Evolutionary conservation across 441 rosid species (phyloP).

Genomic region (Lepidium campestre): DNA sequence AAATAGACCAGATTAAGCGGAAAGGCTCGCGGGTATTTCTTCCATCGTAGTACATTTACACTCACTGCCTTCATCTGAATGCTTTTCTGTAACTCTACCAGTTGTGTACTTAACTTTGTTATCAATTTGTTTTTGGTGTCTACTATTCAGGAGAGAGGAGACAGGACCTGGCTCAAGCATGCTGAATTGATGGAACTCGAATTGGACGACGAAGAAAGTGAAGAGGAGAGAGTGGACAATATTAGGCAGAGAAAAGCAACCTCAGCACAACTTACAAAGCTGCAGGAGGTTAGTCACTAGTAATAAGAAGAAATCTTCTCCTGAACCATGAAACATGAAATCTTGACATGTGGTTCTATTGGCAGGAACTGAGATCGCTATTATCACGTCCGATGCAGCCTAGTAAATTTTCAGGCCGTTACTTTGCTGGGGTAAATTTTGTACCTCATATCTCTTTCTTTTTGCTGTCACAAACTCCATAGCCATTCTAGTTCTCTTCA

Average conservation of each 20-base stretch:
- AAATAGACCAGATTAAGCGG: slow-evolving; percentile 69
- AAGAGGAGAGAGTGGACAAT: slow-evolving; percentile 74
- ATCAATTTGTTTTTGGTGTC: not conserved
- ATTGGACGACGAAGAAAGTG: slow-evolving; percentile 73
- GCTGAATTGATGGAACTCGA: slow-evolving; percentile 70
- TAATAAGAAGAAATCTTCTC: not conserved
- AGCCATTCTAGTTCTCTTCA: slow-evolving; percentile 2
- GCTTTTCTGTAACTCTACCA: not conserved
- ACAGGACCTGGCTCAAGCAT: slow-evolving; percentile 74
- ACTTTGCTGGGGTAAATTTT: slow-evolving; percentile 77
- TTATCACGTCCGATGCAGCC: slow-evolving; percentile 84
- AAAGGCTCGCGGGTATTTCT: slow-evolving; percentile 75
- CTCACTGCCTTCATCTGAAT: not conserved
- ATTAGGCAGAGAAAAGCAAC: slow-evolving; percentile 58
- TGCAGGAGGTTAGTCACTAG: slow-evolving; percentile 57
- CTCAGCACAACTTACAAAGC: slow-evolving; percentile 51
- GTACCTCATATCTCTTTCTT: not conserved
- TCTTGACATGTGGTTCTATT: slow-evolving; percentile 16
- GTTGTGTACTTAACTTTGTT: not conserved
- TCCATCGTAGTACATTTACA: not conserved
- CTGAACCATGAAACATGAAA: not conserved
- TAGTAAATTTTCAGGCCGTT: slow-evolving; percentile 75
- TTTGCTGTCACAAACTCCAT: not conserved
- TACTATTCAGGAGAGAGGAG: slow-evolving; percentile 60
- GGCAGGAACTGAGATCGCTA: slow-evolving; percentile 64